Percentiles rank a stretch among this genome's conserved stretches.
Conservation (phyloP, 148 eudicot genomes). For the Agrostemma githago region DNA sequence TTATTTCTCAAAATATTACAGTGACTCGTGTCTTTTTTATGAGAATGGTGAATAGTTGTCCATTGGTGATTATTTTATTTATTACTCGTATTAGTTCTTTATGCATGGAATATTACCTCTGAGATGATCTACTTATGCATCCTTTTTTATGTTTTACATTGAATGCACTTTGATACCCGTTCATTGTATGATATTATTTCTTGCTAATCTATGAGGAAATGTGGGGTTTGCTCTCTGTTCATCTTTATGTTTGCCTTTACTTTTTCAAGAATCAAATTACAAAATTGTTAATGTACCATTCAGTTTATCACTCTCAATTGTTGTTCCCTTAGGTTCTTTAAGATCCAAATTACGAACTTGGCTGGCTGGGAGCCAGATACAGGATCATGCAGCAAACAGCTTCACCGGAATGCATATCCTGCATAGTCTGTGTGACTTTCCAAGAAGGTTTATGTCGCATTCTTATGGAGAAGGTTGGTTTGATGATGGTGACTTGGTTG, state of each 20-base stretch:
- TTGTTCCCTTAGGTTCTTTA: slow-evolving; percentile 48
- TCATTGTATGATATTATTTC: not conserved
- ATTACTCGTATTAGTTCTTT: not conserved
- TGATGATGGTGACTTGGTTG: slow-evolving; percentile 76
- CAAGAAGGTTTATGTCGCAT: slow-evolving; percentile 35
- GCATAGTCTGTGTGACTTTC: slow-evolving; percentile 46
- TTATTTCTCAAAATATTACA: not conserved
- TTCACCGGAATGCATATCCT: slow-evolving; percentile 34
- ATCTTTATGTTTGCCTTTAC: not conserved
- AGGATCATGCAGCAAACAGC: slow-evolving; percentile 22
- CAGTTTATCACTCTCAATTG: not conserved
- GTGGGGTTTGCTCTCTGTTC: not conserved
- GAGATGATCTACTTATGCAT: not conserved
- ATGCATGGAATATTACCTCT: slow-evolving; percentile 3
- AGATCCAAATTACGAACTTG: slow-evolving; percentile 55
- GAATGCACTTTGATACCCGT: not conserved
- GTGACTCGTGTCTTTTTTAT: not conserved
- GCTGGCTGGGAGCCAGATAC: slow-evolving; percentile 41
- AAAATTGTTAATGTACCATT: not conserved
- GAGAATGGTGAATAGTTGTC: not conserved
- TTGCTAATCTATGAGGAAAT: not conserved
- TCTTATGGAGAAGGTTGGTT: slow-evolving; percentile 28
- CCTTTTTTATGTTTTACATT: not conserved
- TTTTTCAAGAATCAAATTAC: too few relatives aligned
- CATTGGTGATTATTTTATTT: not conserved